Evolutionary conservation across 306 rosid species (phyloP).

Genomic region (Alnus glutinosa): DNA sequence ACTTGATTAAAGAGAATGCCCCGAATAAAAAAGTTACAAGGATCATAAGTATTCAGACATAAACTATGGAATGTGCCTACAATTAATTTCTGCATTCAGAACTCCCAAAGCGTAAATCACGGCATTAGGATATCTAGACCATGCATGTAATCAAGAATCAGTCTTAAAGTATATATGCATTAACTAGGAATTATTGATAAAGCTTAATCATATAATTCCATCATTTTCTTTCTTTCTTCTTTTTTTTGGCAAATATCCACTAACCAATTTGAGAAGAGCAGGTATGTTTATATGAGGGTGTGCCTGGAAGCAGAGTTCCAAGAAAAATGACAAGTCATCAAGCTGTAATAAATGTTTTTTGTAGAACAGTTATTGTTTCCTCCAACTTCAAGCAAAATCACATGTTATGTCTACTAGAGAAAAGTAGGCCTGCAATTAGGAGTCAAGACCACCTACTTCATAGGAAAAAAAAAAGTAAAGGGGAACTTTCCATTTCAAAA

Average conservation of each 20-base stretch:
- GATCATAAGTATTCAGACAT: not conserved
- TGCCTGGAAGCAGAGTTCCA: slow-evolving; percentile 1
- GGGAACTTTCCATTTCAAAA: not conserved
- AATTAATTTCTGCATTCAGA: not conserved
- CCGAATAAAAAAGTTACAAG: not conserved
- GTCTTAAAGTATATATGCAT: not conserved
- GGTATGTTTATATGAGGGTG: not conserved
- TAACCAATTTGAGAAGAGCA: not conserved
- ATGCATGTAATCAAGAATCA: not conserved
- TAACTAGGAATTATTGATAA: not conserved
- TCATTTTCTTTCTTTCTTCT: not conserved
- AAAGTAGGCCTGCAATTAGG: slow-evolving; percentile 8
- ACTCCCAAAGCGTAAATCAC: not conserved
- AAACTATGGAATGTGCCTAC: not conserved
- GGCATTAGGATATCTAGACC: not conserved
- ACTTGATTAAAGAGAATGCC: not conserved
- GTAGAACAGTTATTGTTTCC: not conserved
- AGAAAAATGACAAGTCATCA: slow-evolving; percentile 8
- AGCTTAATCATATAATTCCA: not conserved
- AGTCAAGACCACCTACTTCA: not conserved
- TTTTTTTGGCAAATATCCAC: not conserved
- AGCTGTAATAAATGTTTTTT: not conserved
- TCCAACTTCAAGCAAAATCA: slow-evolving; percentile 13
- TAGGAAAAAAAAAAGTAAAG: not conserved
- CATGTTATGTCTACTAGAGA: slow-evolving; percentile 21